Evolutionary conservation across 441 rosid genomes (phyloP).

Genomic region (Biscutella auriculata): DNA sequence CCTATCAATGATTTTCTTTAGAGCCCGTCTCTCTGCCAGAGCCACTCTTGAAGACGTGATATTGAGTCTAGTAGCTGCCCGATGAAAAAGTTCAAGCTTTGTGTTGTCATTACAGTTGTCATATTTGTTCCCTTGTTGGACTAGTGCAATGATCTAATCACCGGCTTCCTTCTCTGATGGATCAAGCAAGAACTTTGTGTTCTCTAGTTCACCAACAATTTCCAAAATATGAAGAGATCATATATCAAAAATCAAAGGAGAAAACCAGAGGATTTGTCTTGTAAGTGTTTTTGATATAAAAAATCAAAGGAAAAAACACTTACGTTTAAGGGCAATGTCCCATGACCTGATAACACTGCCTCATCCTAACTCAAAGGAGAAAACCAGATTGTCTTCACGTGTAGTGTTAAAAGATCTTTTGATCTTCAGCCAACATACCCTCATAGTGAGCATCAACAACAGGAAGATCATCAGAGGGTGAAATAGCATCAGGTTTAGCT

Average conservation of each 20-base stretch:
- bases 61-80: conserved; percentile 64
- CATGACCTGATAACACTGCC: conserved; percentile 82
- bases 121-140: conserved; percentile 83
- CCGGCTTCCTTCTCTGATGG: conserved; percentile 87
- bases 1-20: conserved; percentile 83
- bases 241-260: not conserved
- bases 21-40: conserved; percentile 79
- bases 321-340: conserved; percentile 71
- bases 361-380: conserved; percentile 79
- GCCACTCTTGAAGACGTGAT: conserved; percentile 85
- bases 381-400: conserved; percentile 69
- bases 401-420: conserved; percentile 80
- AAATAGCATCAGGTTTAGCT: conserved; percentile 51
- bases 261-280: no score
- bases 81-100: conserved; percentile 79
- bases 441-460: conserved; percentile 78
- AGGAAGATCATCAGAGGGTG: conserved; percentile 75
- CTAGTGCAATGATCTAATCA: conserved; percentile 63
- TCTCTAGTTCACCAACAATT: conserved; percentile 61
- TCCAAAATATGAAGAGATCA: conserved; percentile 58
- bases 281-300: no score
- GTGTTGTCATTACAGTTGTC: conserved; percentile 44
- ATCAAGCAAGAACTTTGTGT: conserved; percentile 48
- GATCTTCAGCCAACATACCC: conserved; percentile 74
- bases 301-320: no score